These are phyloP conservation scores for Penicillium sp. DNA, from an alignment of 2,329 filamentous ascomycete genomes.

Conservation along the genomic window DNA sequence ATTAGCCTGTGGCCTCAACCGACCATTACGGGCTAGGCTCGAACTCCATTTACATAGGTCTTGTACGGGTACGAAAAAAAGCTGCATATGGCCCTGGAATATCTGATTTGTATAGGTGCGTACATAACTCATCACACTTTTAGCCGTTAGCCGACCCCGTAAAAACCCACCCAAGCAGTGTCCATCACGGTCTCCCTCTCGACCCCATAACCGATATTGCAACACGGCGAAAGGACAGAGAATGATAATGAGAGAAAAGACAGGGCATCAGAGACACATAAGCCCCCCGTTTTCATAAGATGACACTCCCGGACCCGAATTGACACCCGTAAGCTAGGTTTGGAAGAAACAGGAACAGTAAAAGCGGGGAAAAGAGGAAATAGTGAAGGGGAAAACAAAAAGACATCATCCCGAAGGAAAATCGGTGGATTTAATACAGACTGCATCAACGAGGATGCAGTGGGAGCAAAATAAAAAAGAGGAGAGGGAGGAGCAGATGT, in stretches of 20 bases:
- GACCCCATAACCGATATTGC: constrained; percentile 26
- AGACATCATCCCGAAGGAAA: constrained; percentile 27
- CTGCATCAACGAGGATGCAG: constrained; percentile 29
- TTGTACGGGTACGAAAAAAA: not conserved
- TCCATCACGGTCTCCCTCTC: constrained; percentile 28
- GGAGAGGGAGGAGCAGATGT: not conserved
- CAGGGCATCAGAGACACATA: constrained; percentile 23
- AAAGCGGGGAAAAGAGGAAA: constrained; percentile 16
- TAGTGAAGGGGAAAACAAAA: constrained; percentile 25
- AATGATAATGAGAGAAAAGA: constrained; percentile 24
- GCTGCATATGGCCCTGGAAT: constrained; percentile 12
- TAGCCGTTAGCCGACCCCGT: constrained; percentile 15
- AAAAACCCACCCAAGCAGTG: constrained; percentile 25
- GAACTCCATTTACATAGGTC: not conserved
- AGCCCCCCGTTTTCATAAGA: constrained; percentile 25
- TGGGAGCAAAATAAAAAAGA: constrained; percentile 33
- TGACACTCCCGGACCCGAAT: constrained; percentile 28
- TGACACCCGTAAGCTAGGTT: constrained; percentile 29
- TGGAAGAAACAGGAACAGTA: constrained; percentile 8
- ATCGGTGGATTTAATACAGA: constrained; percentile 43
- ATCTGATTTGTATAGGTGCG: constrained; percentile 29
- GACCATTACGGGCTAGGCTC: too few relatives aligned
- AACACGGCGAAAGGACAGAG: constrained; percentile 21
- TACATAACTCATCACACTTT: constrained; percentile 35
- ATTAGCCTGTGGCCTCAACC: too few relatives aligned